Evolutionary conservation across 345 rosid genomes (phyloP).

Genomic region (Linum lewisii): DNA sequence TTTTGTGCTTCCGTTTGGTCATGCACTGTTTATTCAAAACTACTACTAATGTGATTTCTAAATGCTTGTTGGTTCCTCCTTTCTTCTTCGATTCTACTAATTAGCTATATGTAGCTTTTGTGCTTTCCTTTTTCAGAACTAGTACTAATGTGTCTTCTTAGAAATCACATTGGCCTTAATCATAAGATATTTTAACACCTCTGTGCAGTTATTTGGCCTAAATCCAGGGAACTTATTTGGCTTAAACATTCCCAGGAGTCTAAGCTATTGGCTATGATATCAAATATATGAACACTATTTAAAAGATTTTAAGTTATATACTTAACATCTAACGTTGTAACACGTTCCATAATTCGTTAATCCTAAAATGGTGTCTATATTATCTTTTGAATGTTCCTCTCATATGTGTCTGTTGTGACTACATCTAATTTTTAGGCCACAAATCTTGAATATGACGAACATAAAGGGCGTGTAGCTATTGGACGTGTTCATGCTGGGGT

Average conservation of each 20-base stretch:
- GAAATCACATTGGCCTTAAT: too few species aligned
- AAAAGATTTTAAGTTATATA: too few species aligned
- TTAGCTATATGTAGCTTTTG: not conserved
- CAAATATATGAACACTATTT: too few species aligned
- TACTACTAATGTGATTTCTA: conserved; percentile 1
- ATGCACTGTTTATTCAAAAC: too few species aligned
- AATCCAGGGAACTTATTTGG: too few species aligned
- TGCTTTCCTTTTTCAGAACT: not conserved
- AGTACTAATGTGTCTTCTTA: too few species aligned
- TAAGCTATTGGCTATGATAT: not conserved
- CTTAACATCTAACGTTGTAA: not conserved
- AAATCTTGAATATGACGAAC: conserved; percentile 90
- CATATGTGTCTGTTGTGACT: not conserved
- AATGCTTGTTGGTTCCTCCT: conserved; percentile 69
- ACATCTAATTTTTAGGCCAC: conserved; percentile 44
- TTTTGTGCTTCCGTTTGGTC: not conserved
- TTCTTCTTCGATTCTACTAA: not conserved
- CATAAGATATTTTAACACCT: not conserved
- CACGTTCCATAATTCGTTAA: not conserved
- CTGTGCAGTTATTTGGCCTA: not conserved
- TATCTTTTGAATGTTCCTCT: not conserved
- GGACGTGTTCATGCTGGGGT: conserved; percentile 92
- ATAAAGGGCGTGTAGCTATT: conserved; percentile 95
- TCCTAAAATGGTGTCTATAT: not conserved
- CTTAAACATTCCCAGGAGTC: not conserved